Base-by-base conservation (phyloP, 257 asterid species). In the Oldenlandia corymbosa region DNA sequence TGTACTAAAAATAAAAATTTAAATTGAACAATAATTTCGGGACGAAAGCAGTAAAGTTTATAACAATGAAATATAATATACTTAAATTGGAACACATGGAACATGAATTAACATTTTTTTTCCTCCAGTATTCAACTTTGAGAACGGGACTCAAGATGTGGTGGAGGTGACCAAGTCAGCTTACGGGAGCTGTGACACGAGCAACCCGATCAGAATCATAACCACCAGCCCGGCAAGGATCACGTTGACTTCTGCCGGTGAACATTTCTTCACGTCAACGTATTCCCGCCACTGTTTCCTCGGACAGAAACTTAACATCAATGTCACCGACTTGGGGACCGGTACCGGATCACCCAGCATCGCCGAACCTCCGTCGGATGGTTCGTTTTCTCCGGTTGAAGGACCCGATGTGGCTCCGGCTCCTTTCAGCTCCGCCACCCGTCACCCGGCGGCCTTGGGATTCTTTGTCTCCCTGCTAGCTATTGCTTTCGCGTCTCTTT, bases 61-160 rank as follows among this genome's bases (percentile, higher is more conserved):
- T n/a, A n/a, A n/a, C n/a, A n/a, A n/a, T n/a, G n/a, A n/a, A n/a
- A n/a, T n/a, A n/a, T n/a, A n/a, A n/a, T n/a, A n/a, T n/a, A n/a
- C n/a, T n/a, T n/a, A n/a, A n/a, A n/a, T n/a, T n/a, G n/a, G n/a
- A n/a, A n/a, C n/a, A n/a, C n/a, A n/a, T n/a, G n/a, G n/a, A n/a
- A n/a, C n/a, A n/a, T n/a, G n/a, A n/a, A n/a, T n/a, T n/a, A n/a
- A n/a, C n/a, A n/a, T n/a, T n/a, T n/a, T n/a, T n/a, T n/a, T n/a
- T n/a, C n/a, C n/a, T n/a, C 24, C 69, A 74, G 79, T 53, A 5
- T 75, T 75, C 70, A 69, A 75, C 60, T 75, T 75, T 54, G 32
- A 47, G 1, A 75, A 55, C 4, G 75, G 71, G 32, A 48, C 52
- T 2, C 79, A 74, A 53, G 68, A 67, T 54, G 75, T 71, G 65